Percentiles rank a stretch among this genome's conserved stretches.
Evolutionary conservation across 2,329 filamentous ascomycete species (phyloP).

Genomic region (Ophiosphaerella herpotricha): DNA sequence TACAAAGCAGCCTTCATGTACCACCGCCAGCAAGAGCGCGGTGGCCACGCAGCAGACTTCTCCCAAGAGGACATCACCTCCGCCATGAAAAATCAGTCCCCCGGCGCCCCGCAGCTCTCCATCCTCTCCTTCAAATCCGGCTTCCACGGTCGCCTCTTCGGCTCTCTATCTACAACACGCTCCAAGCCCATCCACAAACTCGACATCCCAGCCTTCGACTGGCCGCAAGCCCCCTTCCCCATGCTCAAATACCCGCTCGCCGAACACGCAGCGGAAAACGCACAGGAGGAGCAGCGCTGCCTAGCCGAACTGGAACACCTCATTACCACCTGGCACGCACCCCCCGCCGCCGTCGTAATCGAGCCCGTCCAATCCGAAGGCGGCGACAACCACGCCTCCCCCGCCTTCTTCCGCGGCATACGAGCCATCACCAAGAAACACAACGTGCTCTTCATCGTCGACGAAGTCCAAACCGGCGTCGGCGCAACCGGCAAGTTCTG

Average conservation of each 20-base stretch:
- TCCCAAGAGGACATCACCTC: constrained; percentile 73
- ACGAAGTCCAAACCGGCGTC: constrained; percentile 92
- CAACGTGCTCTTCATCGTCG: constrained; percentile 83
- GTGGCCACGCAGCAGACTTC: constrained; percentile 77
- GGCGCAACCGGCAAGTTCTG: constrained; percentile 94
- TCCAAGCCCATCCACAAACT: constrained; percentile 95
- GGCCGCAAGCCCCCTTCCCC: constrained; percentile 89
- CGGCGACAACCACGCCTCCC: constrained; percentile 90
- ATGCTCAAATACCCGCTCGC: constrained; percentile 84
- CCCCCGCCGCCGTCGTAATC: constrained; percentile 79
- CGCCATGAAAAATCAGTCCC: constrained; percentile 79
- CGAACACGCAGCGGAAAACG: constrained; percentile 78
- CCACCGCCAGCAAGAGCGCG: constrained; percentile 79
- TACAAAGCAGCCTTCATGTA: constrained; percentile 98
- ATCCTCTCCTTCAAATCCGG: constrained; percentile 87
- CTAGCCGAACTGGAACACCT: constrained; percentile 82
- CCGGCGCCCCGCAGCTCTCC: constrained; percentile 77
- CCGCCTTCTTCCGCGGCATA: constrained; percentile 83
- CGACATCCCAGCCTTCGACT: constrained; percentile 93
- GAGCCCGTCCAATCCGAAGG: constrained; percentile 95
- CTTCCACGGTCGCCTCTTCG: constrained; percentile 91
- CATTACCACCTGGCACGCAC: constrained; percentile 77
- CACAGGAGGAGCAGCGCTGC: constrained; percentile 77
- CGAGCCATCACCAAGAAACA: constrained; percentile 78
- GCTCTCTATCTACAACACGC: constrained; percentile 83